These are phyloP conservation scores for Mariannaea elegans DNA, from an alignment of 2,329 filamentous ascomycete species.

Conservation along the genomic window DNA sequence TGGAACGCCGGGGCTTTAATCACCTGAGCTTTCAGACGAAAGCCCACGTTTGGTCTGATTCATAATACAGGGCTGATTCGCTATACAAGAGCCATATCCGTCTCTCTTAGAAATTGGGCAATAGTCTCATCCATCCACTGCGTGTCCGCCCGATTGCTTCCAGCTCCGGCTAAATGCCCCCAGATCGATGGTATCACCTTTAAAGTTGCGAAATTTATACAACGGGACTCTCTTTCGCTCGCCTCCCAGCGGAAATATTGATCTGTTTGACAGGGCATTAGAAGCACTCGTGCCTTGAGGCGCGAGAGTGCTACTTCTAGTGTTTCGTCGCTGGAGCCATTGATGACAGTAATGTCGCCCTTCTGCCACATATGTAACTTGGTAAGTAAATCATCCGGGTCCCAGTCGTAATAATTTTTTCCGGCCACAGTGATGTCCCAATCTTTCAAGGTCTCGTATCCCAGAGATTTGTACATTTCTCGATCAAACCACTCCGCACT, in stretches of 20 bases:
- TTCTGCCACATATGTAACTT: conserved; percentile 56
- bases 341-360: conserved; percentile 45
- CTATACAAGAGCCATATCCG: too few relatives aligned
- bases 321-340: conserved; percentile 29
- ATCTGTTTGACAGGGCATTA: conserved; percentile 70
- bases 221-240: conserved; percentile 43
- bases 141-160: conserved; percentile 49
- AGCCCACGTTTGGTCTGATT: conserved; percentile 52
- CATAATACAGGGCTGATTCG: conserved; percentile 58
- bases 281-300: conserved; percentile 69
- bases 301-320: conserved; percentile 64
- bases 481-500: conserved; percentile 56
- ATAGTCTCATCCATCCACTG: conserved; percentile 57
- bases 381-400: conserved; percentile 53
- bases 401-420: conserved; percentile 49
- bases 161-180: conserved; percentile 46
- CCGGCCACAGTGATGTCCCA: conserved; percentile 45
- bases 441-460: conserved; percentile 47
- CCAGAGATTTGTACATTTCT: conserved; percentile 48
- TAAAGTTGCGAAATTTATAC: conserved; percentile 40
- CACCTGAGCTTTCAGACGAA: too few relatives aligned
- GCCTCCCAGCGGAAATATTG: conserved; percentile 67
- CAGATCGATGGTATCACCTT: conserved; percentile 47
- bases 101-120: conserved; percentile 51
- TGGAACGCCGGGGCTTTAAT: too few relatives aligned